A percentile compares a stretch with the other conserved stretches of the same genome.
Evolutionary conservation across 1,139 yeast species (phyloP).

Genomic region (Debaryomyces subglobosus): DNA sequence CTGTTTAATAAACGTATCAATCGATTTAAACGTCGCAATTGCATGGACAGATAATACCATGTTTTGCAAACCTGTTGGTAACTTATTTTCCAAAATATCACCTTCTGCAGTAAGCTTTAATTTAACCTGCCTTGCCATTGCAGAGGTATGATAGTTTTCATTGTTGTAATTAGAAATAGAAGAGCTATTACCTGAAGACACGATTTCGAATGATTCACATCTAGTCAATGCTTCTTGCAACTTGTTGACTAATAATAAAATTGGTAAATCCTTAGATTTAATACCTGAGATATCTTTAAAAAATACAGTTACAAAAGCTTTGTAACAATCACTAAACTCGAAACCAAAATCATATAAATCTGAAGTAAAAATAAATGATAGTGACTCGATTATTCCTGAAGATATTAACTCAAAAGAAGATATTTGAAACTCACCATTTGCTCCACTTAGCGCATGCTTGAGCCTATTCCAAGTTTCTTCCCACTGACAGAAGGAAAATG

Average conservation of each 20-base stretch:
- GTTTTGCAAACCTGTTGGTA: slow-evolving; percentile 37
- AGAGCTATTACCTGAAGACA: slow-evolving; percentile 52
- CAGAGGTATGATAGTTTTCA: slow-evolving; percentile 47
- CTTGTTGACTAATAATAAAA: slow-evolving; percentile 51
- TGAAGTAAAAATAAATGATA: slow-evolving; percentile 45
- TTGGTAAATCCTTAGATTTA: slow-evolving; percentile 24
- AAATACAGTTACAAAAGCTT: slow-evolving; percentile 54
- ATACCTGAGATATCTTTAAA: slow-evolving; percentile 29
- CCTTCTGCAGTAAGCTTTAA: slow-evolving; percentile 49
- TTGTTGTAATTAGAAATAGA: slow-evolving; percentile 14
- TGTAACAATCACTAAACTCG: slow-evolving; percentile 33
- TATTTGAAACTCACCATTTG: slow-evolving; percentile 26
- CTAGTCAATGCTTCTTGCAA: slow-evolving; percentile 78
- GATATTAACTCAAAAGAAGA: slow-evolving; percentile 79
- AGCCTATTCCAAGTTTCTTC: slow-evolving; percentile 49
- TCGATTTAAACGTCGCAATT: slow-evolving; percentile 78
- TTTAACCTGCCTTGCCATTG: slow-evolving; percentile 75
- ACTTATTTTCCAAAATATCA: slow-evolving; percentile 21
- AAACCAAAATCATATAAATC: slow-evolving; percentile 26
- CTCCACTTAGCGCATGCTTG: slow-evolving; percentile 27
- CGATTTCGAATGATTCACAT: slow-evolving; percentile 73
- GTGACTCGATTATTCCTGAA: slow-evolving; percentile 61
- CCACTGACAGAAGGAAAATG: slow-evolving; percentile 44
- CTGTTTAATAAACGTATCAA: slow-evolving; percentile 62
- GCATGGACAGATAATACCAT: slow-evolving; percentile 80